These are phyloP conservation scores for Metarhizium album DNA, from an alignment of 2,329 filamentous ascomycete genomes.

Conservation along the genomic window DNA sequence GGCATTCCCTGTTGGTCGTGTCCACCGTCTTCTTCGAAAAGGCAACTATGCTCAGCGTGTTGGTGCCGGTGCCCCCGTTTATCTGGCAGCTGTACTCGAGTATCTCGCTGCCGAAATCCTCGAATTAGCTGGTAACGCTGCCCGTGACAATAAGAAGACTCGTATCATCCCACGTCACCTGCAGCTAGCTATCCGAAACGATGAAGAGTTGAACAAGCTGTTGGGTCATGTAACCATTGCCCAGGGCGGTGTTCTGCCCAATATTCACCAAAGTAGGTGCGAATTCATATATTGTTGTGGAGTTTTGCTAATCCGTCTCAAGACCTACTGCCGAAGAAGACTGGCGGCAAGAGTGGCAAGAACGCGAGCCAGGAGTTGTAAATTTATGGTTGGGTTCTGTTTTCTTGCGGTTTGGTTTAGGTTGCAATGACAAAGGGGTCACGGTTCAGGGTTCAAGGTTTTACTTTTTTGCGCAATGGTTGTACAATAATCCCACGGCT, in stretches of 20 bases:
- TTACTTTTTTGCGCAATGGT: slow-evolving; percentile 48
- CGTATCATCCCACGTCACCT: slow-evolving; percentile 99
- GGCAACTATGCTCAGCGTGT: slow-evolving; percentile 99
- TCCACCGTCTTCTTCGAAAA: slow-evolving; percentile 97
- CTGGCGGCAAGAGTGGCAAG: slow-evolving; percentile 77
- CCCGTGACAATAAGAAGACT: slow-evolving; percentile 99
- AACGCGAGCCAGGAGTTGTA: slow-evolving; percentile 90
- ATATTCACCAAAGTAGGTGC: slow-evolving; percentile 89
- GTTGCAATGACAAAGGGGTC: slow-evolving; percentile 73
- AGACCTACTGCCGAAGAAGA: slow-evolving; percentile 99
- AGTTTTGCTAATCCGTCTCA: slow-evolving; percentile 26
- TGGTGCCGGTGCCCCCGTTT: slow-evolving; percentile 94
- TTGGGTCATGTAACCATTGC: slow-evolving; percentile 93
- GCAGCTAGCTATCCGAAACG: slow-evolving; percentile 97
- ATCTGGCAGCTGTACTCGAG: slow-evolving; percentile 94
- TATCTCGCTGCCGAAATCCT: slow-evolving; percentile 98
- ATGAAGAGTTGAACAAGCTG: slow-evolving; percentile 99
- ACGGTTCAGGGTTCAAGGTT: slow-evolving; percentile 64
- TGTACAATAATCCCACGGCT: slow-evolving; percentile 65
- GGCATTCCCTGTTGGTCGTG: slow-evolving; percentile 97
- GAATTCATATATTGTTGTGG: neutral
- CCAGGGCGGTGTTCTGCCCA: slow-evolving; percentile 92
- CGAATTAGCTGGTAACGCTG: slow-evolving; percentile 96
- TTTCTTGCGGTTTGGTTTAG: slow-evolving; percentile 50
- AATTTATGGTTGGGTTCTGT: slow-evolving; percentile 37